Percentiles rank a stretch among this genome's conserved stretches.
Conservation (phyloP, 768 basidiomycete species). For the Termitomyces sp. region DNA sequence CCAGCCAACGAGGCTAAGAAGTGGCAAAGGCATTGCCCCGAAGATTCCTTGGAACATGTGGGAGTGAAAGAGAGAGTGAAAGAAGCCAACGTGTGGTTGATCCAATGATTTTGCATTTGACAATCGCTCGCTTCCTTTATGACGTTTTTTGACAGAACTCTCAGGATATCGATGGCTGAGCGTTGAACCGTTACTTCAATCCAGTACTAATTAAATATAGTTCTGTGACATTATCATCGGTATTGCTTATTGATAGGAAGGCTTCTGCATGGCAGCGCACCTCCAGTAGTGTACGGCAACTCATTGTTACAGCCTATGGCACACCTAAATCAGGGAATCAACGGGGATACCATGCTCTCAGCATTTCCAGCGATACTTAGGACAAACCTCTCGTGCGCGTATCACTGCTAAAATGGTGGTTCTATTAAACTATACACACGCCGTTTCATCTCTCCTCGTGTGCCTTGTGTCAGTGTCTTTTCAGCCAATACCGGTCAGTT, state of each 20-base stretch:
- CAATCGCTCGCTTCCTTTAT: too few species aligned
- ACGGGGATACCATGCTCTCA: background rate
- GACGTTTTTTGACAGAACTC: too few species aligned
- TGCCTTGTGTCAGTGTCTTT: background rate
- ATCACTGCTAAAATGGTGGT: background rate
- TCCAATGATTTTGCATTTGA: background rate
- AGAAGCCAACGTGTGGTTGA: background rate
- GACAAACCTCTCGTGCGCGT: background rate
- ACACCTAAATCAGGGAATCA: background rate
- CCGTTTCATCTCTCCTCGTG: background rate
- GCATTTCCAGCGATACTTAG: background rate
- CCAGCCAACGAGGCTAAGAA: slow-evolving; percentile 56
- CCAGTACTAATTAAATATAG: too few species aligned
- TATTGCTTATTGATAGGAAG: too few species aligned
- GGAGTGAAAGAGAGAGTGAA: background rate
- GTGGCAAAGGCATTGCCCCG: slow-evolving; percentile 14
- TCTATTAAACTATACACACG: background rate
- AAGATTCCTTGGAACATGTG: slow-evolving; percentile 9
- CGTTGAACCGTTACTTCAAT: too few species aligned
- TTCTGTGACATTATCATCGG: too few species aligned
- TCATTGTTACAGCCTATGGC: too few species aligned
- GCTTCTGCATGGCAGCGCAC: too few species aligned
- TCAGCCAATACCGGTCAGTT: background rate
- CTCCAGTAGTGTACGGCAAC: too few species aligned
- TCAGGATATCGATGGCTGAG: too few species aligned